Percentiles rank a stretch among this genome's conserved stretches.
Evolutionary conservation across 225 moss, liverwort and hornwort species (phyloP).

Genomic region (Marchantia paleacea): DNA sequence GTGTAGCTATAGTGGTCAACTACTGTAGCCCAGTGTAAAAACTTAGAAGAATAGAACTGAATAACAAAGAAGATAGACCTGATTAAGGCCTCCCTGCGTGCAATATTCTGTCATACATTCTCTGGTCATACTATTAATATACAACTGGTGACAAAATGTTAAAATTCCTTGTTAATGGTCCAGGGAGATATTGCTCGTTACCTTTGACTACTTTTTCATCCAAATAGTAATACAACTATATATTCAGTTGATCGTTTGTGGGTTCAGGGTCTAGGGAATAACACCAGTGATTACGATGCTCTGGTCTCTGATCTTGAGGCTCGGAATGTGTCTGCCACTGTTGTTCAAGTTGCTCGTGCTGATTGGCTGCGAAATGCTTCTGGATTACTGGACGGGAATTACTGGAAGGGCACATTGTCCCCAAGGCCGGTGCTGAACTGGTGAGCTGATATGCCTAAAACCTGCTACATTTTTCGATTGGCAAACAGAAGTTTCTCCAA

Average conservation of each 20-base stretch:
- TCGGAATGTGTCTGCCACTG: constrained; percentile 59
- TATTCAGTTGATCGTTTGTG: constrained; percentile 29
- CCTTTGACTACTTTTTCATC: neutral
- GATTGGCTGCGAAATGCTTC: constrained; percentile 97
- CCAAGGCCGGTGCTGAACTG: constrained; percentile 92
- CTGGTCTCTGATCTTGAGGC: constrained; percentile 75
- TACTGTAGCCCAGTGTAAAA: too few relatives aligned
- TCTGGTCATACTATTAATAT: neutral
- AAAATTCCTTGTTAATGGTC: neutral
- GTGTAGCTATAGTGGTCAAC: too few relatives aligned
- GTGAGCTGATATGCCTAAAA: constrained; percentile 31
- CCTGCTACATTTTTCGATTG: neutral
- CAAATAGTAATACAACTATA: constrained; percentile 11
- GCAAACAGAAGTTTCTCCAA: neutral
- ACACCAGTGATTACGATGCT: constrained; percentile 72
- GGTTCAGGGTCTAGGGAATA: constrained; percentile 94
- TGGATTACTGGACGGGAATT: constrained; percentile 77
- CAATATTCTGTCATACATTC: neutral
- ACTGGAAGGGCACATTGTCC: constrained; percentile 86
- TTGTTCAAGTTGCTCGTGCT: constrained; percentile 74
- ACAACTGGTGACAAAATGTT: neutral
- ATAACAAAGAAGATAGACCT: too few relatives aligned
- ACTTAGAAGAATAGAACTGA: too few relatives aligned
- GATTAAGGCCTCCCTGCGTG: neutral
- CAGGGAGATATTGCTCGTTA: neutral